Conservation (phyloP, 2,329 filamentous ascomycete genomes). For the Penicillium palitans region DNA sequence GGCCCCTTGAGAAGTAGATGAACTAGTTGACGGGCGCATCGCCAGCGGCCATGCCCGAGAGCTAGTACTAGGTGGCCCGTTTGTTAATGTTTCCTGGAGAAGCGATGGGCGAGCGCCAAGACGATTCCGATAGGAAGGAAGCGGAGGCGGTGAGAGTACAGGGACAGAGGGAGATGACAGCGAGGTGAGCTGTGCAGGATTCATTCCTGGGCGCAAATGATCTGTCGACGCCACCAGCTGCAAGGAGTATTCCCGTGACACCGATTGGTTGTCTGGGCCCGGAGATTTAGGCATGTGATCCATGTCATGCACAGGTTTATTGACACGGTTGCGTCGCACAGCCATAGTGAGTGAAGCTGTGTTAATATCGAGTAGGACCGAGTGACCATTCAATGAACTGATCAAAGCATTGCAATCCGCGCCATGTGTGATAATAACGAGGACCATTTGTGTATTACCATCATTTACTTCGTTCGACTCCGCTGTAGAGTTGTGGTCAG, state of each 20-base stretch:
- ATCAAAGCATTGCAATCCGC: slow-evolving; percentile 96
- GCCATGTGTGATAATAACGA: slow-evolving; percentile 89
- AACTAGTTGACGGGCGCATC: slow-evolving; percentile 23
- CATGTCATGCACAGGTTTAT: slow-evolving; percentile 11
- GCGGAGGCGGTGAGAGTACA: slow-evolving; percentile 24
- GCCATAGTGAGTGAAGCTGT: slow-evolving; percentile 93
- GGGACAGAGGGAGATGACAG: slow-evolving; percentile 27
- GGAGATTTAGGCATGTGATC: slow-evolving; percentile 9
- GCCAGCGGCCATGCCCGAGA: slow-evolving; percentile 27
- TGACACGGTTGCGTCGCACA: slow-evolving; percentile 54
- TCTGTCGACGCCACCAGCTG: slow-evolving; percentile 61
- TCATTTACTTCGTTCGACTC: slow-evolving; percentile 38
- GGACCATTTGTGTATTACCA: slow-evolving; percentile 71
- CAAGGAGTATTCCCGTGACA: slow-evolving; percentile 59
- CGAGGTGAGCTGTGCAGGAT: slow-evolving; percentile 31
- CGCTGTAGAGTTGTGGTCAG: slow-evolving; percentile 15
- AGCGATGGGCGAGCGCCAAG: slow-evolving; percentile 29
- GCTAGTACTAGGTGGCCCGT: slow-evolving; percentile 23
- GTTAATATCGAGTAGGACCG: slow-evolving; percentile 84
- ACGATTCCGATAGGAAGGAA: slow-evolving; percentile 37
- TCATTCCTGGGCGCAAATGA: slow-evolving; percentile 55
- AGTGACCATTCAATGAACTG: slow-evolving; percentile 85
- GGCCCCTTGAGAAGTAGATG: slow-evolving; percentile 22
- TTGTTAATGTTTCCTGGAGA: slow-evolving; percentile 29
- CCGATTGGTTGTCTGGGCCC: slow-evolving; percentile 24